These are phyloP conservation scores for Pulveroboletus sp. DNA, from an alignment of 768 basidiomycete genomes.

Conservation along the genomic window DNA sequence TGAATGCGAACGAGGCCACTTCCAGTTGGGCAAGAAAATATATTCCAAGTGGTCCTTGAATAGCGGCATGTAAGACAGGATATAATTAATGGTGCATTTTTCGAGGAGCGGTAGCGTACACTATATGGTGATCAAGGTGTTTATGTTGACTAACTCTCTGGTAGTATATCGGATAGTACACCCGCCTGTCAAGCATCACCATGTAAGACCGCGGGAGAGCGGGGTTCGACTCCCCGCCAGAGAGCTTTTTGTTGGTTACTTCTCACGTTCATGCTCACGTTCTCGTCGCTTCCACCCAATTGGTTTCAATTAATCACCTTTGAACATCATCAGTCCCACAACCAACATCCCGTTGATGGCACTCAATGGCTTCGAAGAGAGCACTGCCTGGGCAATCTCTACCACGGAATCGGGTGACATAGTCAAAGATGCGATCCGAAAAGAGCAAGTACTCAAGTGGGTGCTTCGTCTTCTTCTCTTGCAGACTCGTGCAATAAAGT, in stretches of 20 bases:
- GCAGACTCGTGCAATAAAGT: background rate
- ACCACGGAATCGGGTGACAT: constrained; percentile 51
- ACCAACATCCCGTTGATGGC: constrained; percentile 34
- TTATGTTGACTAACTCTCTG: constrained; percentile 23
- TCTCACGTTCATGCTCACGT: no score
- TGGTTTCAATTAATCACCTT: no score
- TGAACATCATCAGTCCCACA: background rate
- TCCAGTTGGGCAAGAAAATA: constrained; percentile 60
- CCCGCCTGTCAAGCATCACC: constrained; percentile 38
- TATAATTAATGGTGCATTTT: background rate
- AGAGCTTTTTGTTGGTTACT: constrained; percentile 20
- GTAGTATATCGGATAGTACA: constrained; percentile 52
- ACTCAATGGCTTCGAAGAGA: constrained; percentile 39
- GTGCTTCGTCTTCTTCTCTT: constrained; percentile 18
- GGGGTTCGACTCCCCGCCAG: constrained; percentile 47
- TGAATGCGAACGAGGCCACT: constrained; percentile 68
- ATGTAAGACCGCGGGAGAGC: constrained; percentile 33
- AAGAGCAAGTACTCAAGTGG: constrained; percentile 75
- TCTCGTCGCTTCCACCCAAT: no score
- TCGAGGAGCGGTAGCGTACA: background rate
- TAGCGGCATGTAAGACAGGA: background rate
- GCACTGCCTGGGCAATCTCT: constrained; percentile 47
- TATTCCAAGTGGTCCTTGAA: constrained; percentile 36
- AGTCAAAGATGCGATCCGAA: constrained; percentile 70
- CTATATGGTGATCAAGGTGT: background rate